Evolutionary conservation across 2,329 filamentous ascomycete genomes (phyloP), one percentile per base, ranked within the genome.

Genomic region (Leptographium wingfieldii): DNA sequence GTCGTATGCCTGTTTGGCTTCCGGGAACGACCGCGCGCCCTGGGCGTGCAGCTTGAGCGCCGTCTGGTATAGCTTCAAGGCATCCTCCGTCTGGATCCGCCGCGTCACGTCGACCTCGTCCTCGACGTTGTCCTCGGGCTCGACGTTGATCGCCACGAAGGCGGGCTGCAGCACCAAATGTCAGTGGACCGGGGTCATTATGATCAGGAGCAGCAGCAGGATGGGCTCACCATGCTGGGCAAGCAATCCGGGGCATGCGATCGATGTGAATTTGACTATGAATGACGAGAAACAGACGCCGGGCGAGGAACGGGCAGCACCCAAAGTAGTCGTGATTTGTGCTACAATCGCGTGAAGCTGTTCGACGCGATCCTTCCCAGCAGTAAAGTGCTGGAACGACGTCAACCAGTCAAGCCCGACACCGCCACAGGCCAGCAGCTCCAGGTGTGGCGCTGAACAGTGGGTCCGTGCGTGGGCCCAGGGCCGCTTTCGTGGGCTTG

Each of bases 81-180:
- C 92, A 74, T 99, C 94, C 68, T 99, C 94, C 68, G 97, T 92
- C 79, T 87, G 92, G 58, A 99, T 85, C 72, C 97, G 92, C 71
- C 92, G 94, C 40, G 92, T 96, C 68, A 94, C 91, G 71, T 99
- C 94, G 68, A 96, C 78, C 73, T 96, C 92, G 67, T 95, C 90
- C 69, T 96, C 91, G 64, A 87, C 78, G 61, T 90, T 89, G 69
- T 95, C 90, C 74, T 96, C 94, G 11, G 90, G 88, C 73, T 96
- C 92, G 73, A 97, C 83, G 71, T 99, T 99, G 72, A 96, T 85
- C 58, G 92, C 90, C 68, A 87, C 84, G 75, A 95, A 97, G 67
- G 83, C 80, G 65, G 81, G 79, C 81, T 83, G 62, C 29, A 38
- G 29, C 5, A 16, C 2, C 12, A 40, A 16, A 40, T 35, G 29